Percentiles rank a stretch among this genome's conserved stretches.
Evolutionary conservation across 2,329 filamentous ascomycete species (phyloP).

Genomic region (Sphaerostilbella broomeana): DNA sequence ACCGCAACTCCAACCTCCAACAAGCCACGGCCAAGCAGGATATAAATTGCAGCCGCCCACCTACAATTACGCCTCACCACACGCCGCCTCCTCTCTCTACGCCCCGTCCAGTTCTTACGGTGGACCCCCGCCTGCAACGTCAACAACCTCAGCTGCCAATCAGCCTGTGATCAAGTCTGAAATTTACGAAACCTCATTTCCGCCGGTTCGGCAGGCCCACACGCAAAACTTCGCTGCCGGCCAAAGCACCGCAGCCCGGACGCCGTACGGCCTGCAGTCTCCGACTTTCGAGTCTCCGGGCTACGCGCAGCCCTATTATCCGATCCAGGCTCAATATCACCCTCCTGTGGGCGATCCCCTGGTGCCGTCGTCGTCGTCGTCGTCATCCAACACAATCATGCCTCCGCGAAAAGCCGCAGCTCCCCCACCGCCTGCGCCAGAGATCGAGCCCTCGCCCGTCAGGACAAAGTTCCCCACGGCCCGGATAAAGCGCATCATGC

Average conservation of each 20-base stretch:
- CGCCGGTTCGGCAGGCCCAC: conserved; percentile 16
- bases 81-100: conserved; percentile 21
- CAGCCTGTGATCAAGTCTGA: conserved; percentile 16
- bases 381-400: conserved; percentile 22
- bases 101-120: conserved; percentile 16
- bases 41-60: conserved; percentile 29
- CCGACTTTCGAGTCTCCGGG: conserved; percentile 10
- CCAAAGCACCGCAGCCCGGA: conserved; percentile 13
- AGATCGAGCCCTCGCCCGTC: conserved; percentile 62
- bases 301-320: conserved; percentile 5
- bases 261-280: conserved; percentile 15
- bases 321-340: conserved; percentile 1
- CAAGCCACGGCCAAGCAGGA: conserved; percentile 22
- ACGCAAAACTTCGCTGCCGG: conserved; percentile 2
- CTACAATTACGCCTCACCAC: conserved; percentile 20
- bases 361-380: conserved; percentile 9
- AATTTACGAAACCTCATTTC: conserved; percentile 15
- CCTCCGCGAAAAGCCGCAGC: conserved; percentile 27
- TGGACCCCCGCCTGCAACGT: conserved; percentile 1
- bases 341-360: background rate
- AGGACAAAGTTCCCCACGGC: conserved; percentile 96
- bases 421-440: conserved; percentile 29
- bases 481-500: conserved; percentile 98
- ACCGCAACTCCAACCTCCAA: conserved; percentile 28
- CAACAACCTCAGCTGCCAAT: no score